Conservation (phyloP, 306 rosid genomes). For the Cucurbita moschata region DNA sequence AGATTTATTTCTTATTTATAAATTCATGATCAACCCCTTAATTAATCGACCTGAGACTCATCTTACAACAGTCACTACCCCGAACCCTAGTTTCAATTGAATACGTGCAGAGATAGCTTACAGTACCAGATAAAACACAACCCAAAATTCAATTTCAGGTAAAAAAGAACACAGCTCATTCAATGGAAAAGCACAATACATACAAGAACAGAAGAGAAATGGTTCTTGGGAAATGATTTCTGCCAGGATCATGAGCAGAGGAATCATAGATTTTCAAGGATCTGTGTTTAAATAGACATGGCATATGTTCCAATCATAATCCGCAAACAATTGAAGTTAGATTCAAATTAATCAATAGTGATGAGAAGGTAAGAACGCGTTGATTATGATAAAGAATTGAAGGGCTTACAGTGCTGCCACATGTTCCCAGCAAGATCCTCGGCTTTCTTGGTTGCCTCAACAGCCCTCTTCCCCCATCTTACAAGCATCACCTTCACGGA, state of each 20-base stretch:
- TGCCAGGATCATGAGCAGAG: neutral
- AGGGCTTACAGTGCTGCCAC: slow-evolving; percentile 87
- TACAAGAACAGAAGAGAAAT: neutral
- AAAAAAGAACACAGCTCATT: neutral
- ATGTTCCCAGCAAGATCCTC: slow-evolving; percentile 89
- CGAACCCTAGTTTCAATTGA: neutral
- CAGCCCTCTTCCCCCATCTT: slow-evolving; percentile 90
- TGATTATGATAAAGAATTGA: neutral
- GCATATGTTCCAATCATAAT: neutral
- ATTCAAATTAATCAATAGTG: neutral
- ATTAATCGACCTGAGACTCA: too few relatives aligned
- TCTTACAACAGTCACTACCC: too few relatives aligned
- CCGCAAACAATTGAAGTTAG: neutral
- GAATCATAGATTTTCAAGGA: neutral
- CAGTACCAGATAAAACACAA: neutral
- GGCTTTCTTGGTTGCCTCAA: slow-evolving; percentile 82
- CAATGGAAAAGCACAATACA: neutral
- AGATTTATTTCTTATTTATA: too few relatives aligned
- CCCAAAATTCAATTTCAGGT: neutral
- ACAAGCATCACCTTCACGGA: slow-evolving; percentile 74
- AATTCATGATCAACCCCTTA: too few relatives aligned
- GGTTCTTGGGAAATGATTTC: neutral
- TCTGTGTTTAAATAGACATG: neutral
- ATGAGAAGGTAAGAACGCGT: neutral
- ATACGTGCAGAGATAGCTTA: neutral